Base-by-base conservation (phyloP, 2,329 filamentous ascomycete species). In the Fusarium xyrophilum region DNA sequence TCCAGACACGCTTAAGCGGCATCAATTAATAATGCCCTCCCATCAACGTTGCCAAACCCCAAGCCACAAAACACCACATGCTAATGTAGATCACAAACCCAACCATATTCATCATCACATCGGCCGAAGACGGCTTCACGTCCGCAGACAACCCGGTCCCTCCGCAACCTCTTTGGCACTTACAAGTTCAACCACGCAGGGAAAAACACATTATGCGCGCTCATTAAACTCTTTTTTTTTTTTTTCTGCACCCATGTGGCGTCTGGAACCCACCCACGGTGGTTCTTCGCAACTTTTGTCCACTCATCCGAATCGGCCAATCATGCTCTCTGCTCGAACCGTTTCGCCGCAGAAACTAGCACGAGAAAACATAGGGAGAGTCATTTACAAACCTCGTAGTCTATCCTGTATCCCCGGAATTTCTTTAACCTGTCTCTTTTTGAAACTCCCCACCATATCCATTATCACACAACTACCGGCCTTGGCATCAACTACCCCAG, bases 261-360 rank as follows among this genome's bases (percentile, higher is more conserved):
- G 53, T 56, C 57, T 57, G 50, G 65, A 61, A 62, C 56, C 52
- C 35, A 36, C 56, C 42, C 28, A 36, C 32, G 32, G 46, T n/a
- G 52, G 59, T 70, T 69, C 68, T 40, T 48, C 46, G 40, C 38
- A 28, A 48, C 32, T 33, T 33, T 46, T 56, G 63, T 67, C 72
- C 71, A 64, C 68, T 74, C 72, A 65, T 58, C 72, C 72, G 72
- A 62, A 68, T 57, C 54, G 56, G 54, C 72, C 72, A 74, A 74
- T 74, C 70, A 63, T 63, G 50, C 63, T 62, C 62, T 60, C 43
- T 64, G 48, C 52, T 62, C 47, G 51, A 64, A 64, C 72, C 68
- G 57, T 71, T 73, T 70, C 60, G 68, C 70, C 69, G 59, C 63
- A 56, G 46, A 67, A 63, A 61, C 57, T 59, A 66, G 63, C 43